Conservation (phyloP, 2,329 filamentous ascomycete species). For the Colletotrichum liriopes region DNA sequence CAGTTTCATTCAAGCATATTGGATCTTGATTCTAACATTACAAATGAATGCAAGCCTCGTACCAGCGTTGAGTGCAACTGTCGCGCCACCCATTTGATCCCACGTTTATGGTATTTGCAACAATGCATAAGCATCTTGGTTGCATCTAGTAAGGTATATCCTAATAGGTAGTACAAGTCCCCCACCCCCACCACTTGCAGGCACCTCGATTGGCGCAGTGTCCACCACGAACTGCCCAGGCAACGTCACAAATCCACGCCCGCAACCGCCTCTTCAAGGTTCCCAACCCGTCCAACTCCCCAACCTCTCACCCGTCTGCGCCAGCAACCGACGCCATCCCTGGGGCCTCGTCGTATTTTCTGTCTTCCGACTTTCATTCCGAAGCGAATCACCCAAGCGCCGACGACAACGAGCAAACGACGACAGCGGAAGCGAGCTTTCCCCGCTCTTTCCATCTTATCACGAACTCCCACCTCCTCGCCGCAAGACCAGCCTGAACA, state of each 20-base stretch:
- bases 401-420: slow-evolving; percentile 16
- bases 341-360: slow-evolving; percentile 4
- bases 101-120: background rate
- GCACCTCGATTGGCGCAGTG: slow-evolving; percentile 30
- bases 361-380: slow-evolving; percentile 13
- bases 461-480: slow-evolving; percentile 18
- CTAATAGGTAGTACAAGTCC: background rate
- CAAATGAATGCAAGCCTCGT: background rate
- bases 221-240: slow-evolving; percentile 42
- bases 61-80: background rate
- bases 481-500: background rate
- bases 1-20: background rate
- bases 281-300: background rate
- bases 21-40: background rate
- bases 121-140: background rate
- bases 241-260: slow-evolving; percentile 41
- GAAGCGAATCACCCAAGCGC: background rate
- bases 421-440: slow-evolving; percentile 26
- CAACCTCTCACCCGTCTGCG: slow-evolving; percentile 4
- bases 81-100: background rate
- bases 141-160: background rate
- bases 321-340: slow-evolving; percentile 35
- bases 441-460: slow-evolving; percentile 37
- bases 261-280: slow-evolving; percentile 33
- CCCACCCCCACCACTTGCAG: slow-evolving; percentile 41